These are phyloP conservation scores for Thoreauomyces humboldtii DNA, from an alignment of 192 early-diverging fungal species.

Conservation along the genomic window DNA sequence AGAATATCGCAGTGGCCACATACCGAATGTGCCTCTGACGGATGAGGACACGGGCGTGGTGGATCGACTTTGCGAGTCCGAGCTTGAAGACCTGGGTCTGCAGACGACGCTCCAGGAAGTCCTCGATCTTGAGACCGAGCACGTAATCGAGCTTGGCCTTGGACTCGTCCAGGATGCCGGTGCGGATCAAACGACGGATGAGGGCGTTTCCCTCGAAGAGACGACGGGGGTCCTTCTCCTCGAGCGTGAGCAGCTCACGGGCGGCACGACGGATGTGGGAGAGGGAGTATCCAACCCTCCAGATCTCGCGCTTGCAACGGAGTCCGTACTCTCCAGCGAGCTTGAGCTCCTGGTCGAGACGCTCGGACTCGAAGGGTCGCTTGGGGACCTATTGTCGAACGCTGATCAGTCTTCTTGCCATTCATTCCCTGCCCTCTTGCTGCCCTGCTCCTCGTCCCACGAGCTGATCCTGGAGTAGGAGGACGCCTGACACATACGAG, in stretches of 20 bases:
- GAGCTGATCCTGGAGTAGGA: not conserved
- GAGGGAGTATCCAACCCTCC: conserved; percentile 90
- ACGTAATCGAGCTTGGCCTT: conserved; percentile 99
- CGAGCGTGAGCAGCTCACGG: conserved; percentile 97
- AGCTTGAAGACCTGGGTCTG: conserved; percentile 99
- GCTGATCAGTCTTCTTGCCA: not conserved
- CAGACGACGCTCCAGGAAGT: conserved; percentile 97
- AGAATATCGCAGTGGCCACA: conserved; percentile 19
- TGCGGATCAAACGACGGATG: conserved; percentile 97
- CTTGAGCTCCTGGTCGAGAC: conserved; percentile 79
- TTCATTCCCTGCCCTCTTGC: not conserved
- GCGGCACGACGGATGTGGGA: conserved; percentile 99
- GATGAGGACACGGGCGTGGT: conserved; percentile 98
- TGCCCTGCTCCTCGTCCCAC: not conserved
- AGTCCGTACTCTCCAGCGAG: conserved; percentile 97
- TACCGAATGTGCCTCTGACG: conserved; percentile 96
- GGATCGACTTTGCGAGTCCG: conserved; percentile 96
- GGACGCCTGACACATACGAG: not conserved
- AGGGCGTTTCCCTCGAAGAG: conserved; percentile 99
- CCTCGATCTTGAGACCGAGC: conserved; percentile 93
- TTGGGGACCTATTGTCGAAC: conserved; percentile 67
- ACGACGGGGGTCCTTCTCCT: conserved; percentile 94
- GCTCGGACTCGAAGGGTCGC: conserved; percentile 93
- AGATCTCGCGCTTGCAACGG: conserved; percentile 99
- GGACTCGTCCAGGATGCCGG: conserved; percentile 95